These are phyloP conservation scores for Eucalyptus guilfoylei DNA, from an alignment of 345 rosid genomes.

Conservation along the genomic window DNA sequence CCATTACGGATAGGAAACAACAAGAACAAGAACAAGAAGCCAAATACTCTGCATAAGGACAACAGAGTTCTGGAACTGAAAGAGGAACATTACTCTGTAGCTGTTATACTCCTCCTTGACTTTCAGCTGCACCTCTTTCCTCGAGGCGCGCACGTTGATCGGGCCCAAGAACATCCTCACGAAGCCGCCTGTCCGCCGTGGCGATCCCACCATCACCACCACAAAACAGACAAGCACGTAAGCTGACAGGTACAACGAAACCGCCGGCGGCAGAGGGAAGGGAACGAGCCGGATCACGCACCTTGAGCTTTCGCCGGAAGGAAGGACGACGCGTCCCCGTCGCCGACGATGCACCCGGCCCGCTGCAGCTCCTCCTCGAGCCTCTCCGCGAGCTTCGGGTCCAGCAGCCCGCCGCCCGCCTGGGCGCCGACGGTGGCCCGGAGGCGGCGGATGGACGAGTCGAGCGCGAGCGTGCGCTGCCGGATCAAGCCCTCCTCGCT, in stretches of 20 bases:
- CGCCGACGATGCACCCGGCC: slow-evolving; percentile 56
- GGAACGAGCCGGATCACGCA: not conserved
- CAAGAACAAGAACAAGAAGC: not conserved
- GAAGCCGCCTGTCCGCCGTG: slow-evolving; percentile 30
- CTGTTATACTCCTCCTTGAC: slow-evolving; percentile 96
- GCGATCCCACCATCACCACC: not conserved
- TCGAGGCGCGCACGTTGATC: slow-evolving; percentile 84
- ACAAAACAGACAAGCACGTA: not conserved
- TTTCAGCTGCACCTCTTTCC: slow-evolving; percentile 79
- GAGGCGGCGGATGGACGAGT: slow-evolving; percentile 63
- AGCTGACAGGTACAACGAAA: not conserved
- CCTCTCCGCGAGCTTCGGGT: slow-evolving; percentile 56
- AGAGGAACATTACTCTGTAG: slow-evolving; percentile 42
- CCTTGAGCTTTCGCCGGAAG: slow-evolving; percentile 76
- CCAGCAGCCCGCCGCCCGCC: not conserved
- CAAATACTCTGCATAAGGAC: not conserved
- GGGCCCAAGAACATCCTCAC: slow-evolving; percentile 89
- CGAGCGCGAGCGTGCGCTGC: slow-evolving; percentile 53
- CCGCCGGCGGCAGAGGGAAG: not conserved
- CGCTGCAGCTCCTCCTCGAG: slow-evolving; percentile 75
- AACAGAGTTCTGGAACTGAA: not conserved
- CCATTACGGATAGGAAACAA: not conserved
- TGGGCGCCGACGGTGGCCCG: slow-evolving; percentile 17
- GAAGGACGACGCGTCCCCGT: slow-evolving; percentile 79
- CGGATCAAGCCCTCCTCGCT: slow-evolving; percentile 60